Conservation (phyloP, 2,329 filamentous ascomycete genomes). For the Geosmithia putterillii region DNA sequence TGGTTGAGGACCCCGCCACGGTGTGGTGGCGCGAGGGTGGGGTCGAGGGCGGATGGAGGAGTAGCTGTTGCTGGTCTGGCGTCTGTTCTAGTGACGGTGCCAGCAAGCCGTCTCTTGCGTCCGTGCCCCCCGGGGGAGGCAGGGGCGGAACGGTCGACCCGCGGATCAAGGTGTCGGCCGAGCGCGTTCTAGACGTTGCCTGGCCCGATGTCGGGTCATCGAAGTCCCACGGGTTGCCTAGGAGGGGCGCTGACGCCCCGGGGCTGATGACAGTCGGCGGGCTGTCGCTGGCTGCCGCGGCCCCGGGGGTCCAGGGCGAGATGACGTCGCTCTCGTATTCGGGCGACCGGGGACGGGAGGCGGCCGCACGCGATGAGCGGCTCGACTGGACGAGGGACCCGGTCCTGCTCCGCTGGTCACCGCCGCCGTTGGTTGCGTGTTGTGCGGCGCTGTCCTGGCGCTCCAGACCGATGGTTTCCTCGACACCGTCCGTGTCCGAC, state of each 20-base stretch:
- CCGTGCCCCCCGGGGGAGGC: constrained; percentile 11
- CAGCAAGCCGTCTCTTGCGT: background rate
- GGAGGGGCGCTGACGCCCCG: constrained; percentile 4
- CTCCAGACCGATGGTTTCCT: constrained; percentile 49
- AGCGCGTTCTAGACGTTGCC: constrained; percentile 23
- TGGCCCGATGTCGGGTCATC: constrained; percentile 21
- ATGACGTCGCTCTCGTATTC: constrained; percentile 20
- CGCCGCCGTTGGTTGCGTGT: background rate
- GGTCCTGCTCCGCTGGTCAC: background rate
- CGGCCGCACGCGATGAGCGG: constrained; percentile 25
- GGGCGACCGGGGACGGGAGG: constrained; percentile 19
- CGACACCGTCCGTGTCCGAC: constrained; percentile 44
- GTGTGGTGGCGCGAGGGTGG: background rate
- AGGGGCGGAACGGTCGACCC: constrained; percentile 9
- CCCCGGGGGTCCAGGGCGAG: constrained; percentile 15
- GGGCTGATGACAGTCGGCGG: constrained; percentile 17
- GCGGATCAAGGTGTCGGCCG: constrained; percentile 20
- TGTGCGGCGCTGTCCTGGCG: constrained; percentile 32
- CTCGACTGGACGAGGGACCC: constrained; percentile 23
- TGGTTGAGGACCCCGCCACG: background rate
- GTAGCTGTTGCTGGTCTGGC: constrained; percentile 9
- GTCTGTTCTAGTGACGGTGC: constrained; percentile 6
- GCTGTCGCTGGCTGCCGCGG: constrained; percentile 11
- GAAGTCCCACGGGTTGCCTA: constrained; percentile 14
- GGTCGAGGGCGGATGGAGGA: constrained; percentile 8